Percentiles rank a stretch among this genome's conserved stretches.
These are phyloP conservation scores for Calonectria pteridis DNA, from an alignment of 2,329 filamentous ascomycete species.

Conservation along the genomic window DNA sequence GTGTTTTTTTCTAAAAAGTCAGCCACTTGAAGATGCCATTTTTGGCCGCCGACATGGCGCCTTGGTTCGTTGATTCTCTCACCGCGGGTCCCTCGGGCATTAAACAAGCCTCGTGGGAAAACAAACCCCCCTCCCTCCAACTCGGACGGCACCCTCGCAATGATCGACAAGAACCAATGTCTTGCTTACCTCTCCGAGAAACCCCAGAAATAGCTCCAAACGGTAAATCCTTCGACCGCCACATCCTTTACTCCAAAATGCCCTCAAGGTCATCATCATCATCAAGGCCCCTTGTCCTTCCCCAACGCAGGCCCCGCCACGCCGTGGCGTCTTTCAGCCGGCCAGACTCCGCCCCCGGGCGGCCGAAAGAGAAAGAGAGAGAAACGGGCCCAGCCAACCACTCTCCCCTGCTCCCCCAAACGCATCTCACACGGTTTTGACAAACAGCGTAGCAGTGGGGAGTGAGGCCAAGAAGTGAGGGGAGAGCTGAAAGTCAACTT, in stretches of 20 bases:
- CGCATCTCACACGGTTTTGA: not conserved
- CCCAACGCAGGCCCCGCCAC: constrained; percentile 21
- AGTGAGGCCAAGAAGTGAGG: not conserved
- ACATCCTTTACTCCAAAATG: not conserved
- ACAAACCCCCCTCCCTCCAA: not conserved
- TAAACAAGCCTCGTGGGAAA: not conserved
- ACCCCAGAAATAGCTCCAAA: not conserved
- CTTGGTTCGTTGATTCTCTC: not conserved
- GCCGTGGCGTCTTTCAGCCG: constrained; percentile 32
- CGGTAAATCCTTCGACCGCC: not conserved
- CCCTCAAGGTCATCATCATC: too few species aligned
- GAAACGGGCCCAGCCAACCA: not conserved
- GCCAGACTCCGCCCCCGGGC: constrained; percentile 26
- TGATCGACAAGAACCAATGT: not conserved
- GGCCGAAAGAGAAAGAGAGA: not conserved
- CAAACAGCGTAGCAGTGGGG: not conserved
- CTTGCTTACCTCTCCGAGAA: not conserved
- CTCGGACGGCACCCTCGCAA: not conserved
- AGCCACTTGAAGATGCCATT: not conserved
- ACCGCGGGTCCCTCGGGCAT: not conserved
- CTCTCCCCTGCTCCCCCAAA: not conserved
- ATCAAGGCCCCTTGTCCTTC: not conserved
- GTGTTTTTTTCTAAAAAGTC: not conserved
- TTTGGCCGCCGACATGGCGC: not conserved
- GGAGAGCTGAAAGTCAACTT: not conserved